These are phyloP conservation scores for Podosphaera xanthii DNA, from an alignment of 2,329 filamentous ascomycete species.

Conservation along the genomic window DNA sequence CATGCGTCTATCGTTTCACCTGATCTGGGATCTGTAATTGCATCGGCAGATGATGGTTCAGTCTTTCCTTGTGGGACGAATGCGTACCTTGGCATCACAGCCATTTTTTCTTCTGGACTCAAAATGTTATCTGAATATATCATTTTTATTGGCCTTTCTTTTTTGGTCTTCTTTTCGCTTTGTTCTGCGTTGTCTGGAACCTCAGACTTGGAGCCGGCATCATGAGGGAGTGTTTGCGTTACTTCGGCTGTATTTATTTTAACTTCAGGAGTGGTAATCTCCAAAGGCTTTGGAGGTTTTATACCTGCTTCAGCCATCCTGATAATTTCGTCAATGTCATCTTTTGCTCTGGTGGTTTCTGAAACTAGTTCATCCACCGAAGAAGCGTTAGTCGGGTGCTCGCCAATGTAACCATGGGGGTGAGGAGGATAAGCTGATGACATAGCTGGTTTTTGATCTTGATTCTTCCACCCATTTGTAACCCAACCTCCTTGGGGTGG, in stretches of 20 bases:
- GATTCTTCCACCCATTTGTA: slow-evolving; percentile 17
- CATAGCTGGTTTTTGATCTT: slow-evolving; percentile 18
- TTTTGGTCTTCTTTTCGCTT: slow-evolving; percentile 41
- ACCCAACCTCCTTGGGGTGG: slow-evolving; percentile 17
- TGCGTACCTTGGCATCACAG: slow-evolving; percentile 51
- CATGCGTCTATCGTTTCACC: neutral
- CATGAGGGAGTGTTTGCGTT: slow-evolving; percentile 19
- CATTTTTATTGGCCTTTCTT: slow-evolving; percentile 47
- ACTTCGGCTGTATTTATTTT: slow-evolving; percentile 16
- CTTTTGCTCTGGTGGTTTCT: slow-evolving; percentile 23
- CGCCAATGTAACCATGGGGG: slow-evolving; percentile 15
- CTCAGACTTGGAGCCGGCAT: slow-evolving; percentile 6
- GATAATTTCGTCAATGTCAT: slow-evolving; percentile 43
- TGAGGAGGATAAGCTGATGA: slow-evolving; percentile 18
- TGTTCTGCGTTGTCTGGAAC: slow-evolving; percentile 17
- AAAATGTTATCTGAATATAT: slow-evolving; percentile 60
- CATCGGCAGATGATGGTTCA: slow-evolving; percentile 14
- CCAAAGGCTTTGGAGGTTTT: slow-evolving; percentile 22
- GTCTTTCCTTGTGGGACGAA: slow-evolving; percentile 26
- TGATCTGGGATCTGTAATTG: slow-evolving; percentile 10
- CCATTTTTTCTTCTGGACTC: slow-evolving; percentile 82
- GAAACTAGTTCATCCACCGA: slow-evolving; percentile 26
- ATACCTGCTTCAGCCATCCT: slow-evolving; percentile 40
- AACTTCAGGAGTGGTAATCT: slow-evolving; percentile 21
- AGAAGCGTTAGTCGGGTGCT: slow-evolving; percentile 19